Conservation (phyloP, 2,329 filamentous ascomycete genomes). For the Dothideomycetes sp. region DNA sequence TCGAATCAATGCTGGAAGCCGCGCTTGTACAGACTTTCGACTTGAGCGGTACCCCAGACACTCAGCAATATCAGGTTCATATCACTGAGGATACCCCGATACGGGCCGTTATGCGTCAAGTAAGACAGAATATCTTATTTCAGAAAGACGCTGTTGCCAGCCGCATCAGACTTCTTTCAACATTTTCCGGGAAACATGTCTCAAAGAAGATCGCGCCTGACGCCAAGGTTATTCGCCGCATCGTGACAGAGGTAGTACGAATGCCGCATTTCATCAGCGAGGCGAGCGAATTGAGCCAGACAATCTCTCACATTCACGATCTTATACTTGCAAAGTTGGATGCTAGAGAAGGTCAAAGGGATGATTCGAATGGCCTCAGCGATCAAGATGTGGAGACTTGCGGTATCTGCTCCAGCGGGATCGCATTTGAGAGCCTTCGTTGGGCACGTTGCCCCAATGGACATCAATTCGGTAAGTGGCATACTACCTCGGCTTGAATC, state of each 20-base stretch:
- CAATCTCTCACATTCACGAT: constrained; percentile 9
- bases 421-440: constrained; percentile 35
- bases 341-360: constrained; percentile 1
- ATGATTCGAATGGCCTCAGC: constrained; percentile 1
- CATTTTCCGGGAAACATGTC: constrained; percentile 2
- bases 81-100: constrained; percentile 7
- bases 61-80: background rate
- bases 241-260: constrained; percentile 12
- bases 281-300: constrained; percentile 9
- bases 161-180: constrained; percentile 5
- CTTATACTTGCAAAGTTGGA: constrained; percentile 8
- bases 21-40: constrained; percentile 4
- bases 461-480: constrained; percentile 38
- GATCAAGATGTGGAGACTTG: constrained; percentile 31
- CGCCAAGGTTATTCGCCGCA: constrained; percentile 5
- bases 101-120: constrained; percentile 2
- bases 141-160: constrained; percentile 2
- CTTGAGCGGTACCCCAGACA: background rate
- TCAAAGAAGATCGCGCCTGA: constrained; percentile 6
- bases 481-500: background rate
- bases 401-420: constrained; percentile 37
- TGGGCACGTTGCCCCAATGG: constrained; percentile 39
- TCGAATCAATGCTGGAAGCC: background rate
- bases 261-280: constrained; percentile 14
- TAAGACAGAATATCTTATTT: constrained; percentile 6